phyloP scores from a whole-genome alignment of 2,329 filamentous ascomycete species.

The Sclerotinia minor region DNA sequence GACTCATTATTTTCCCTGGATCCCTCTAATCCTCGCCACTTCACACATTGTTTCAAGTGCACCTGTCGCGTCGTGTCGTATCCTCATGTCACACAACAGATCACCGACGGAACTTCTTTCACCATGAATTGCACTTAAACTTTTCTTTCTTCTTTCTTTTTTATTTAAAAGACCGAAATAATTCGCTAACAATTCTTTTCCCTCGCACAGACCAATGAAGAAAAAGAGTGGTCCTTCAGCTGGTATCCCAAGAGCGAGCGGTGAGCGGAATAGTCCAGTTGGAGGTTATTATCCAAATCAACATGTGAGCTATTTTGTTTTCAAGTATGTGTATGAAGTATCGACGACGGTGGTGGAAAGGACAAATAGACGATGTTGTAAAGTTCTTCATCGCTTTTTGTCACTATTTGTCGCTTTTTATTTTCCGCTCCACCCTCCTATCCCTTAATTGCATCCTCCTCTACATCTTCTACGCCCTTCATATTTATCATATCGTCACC shows the following conservation, averaged over 20 bases:
- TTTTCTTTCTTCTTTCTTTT: constrained; percentile 15
- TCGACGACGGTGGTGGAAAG: not conserved
- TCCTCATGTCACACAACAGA: constrained; percentile 35
- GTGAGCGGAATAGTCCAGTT: constrained; percentile 63
- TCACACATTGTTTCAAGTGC: constrained; percentile 17
- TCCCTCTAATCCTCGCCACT: constrained; percentile 1
- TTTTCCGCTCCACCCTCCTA: not conserved
- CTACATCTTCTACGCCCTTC: not conserved
- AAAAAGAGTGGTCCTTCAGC: constrained; percentile 63
- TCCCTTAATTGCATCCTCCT: not conserved
- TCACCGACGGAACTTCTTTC: constrained; percentile 29
- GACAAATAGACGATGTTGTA: constrained; percentile 21
- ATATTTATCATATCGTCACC: not conserved
- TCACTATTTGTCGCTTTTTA: not conserved
- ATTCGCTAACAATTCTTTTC: constrained; percentile 32
- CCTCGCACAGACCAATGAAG: constrained; percentile 63
- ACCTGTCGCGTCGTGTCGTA: constrained; percentile 9
- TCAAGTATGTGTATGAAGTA: not conserved
- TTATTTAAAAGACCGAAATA: constrained; percentile 22
- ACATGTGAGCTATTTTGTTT: constrained; percentile 20
- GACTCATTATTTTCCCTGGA: not conserved
- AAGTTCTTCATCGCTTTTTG: constrained; percentile 23
- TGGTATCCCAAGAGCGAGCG: constrained; percentile 65
- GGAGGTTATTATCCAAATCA: constrained; percentile 40
- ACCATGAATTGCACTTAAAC: not conserved